Evolutionary conservation across 2,329 filamentous ascomycete species (phyloP).

Genomic region (Hysterium pulicare): DNA sequence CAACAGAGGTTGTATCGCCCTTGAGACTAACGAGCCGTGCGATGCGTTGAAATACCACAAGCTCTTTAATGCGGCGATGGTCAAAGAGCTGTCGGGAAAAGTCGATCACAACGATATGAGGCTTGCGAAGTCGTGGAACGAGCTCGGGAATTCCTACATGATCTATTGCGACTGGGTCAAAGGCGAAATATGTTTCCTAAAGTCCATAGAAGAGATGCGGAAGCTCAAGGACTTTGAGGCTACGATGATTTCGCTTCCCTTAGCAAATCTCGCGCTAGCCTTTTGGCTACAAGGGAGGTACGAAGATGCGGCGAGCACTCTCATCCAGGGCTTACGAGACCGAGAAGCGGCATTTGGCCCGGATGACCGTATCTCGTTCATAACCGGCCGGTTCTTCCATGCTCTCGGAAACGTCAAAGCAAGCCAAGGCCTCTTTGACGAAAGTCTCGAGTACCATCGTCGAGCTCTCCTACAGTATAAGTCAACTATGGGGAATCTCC

Average conservation of each 20-base stretch:
- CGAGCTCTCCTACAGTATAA: conserved; percentile 10
- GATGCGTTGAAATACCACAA: conserved; percentile 9
- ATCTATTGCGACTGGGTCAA: conserved; percentile 11
- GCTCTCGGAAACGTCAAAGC: conserved; percentile 16
- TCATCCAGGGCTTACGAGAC: conserved; percentile 7
- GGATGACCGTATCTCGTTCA: conserved; percentile 14
- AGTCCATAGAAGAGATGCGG: conserved; percentile 10
- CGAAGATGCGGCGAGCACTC: conserved; percentile 7
- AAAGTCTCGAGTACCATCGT: conserved; percentile 8
- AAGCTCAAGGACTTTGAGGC: conserved; percentile 9
- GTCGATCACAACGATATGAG: conserved; percentile 6
- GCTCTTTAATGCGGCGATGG: conserved; percentile 13
- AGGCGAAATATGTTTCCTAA: conserved; percentile 13
- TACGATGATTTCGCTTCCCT: conserved; percentile 10
- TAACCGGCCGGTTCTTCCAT: conserved; percentile 16
- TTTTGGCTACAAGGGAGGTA: conserved; percentile 15
- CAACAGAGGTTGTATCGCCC: conserved; percentile 14
- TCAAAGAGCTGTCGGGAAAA: conserved; percentile 1
- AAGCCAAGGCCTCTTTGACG: conserved; percentile 8
- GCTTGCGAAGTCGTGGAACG: conserved; percentile 16
- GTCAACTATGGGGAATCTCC: conserved; percentile 9
- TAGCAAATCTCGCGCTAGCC: conserved; percentile 16
- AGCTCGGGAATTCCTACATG: conserved; percentile 16
- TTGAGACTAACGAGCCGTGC: conserved; percentile 13
- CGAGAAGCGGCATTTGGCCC: conserved; percentile 9